phyloP scores from a whole-genome alignment of 176 grass and related monocot species.

The Triticum turgidum region DNA sequence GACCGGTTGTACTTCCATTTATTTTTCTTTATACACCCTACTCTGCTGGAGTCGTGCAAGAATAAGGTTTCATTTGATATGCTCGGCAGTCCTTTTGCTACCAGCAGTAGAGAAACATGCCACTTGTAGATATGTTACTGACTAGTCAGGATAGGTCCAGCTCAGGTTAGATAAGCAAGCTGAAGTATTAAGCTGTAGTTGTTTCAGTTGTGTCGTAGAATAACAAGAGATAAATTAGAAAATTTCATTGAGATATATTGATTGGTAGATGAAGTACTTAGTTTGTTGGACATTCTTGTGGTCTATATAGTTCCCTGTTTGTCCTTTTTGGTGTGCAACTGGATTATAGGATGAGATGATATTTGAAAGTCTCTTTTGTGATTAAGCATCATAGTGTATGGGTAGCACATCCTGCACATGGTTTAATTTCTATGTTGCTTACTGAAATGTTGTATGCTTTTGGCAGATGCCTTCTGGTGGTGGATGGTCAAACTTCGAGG shows the following conservation, averaged over 20 bases:
- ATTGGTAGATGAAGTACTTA: slow-evolving; percentile 8
- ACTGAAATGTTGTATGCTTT: slow-evolving; percentile 31
- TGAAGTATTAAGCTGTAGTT: slow-evolving; percentile 6
- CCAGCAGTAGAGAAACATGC: slow-evolving; percentile 15
- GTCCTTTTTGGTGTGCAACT: neutral
- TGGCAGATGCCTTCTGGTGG: slow-evolving; percentile 62
- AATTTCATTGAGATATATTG: neutral
- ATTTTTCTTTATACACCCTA: neutral
- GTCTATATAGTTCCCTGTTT: neutral
- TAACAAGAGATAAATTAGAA: neutral
- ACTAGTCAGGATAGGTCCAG: slow-evolving; percentile 10
- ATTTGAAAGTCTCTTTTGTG: neutral
- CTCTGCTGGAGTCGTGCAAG: neutral
- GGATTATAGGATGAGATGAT: neutral
- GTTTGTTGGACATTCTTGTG: neutral
- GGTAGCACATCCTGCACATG: slow-evolving; percentile 9
- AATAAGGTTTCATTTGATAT: slow-evolving; percentile 10
- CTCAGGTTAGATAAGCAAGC: slow-evolving; percentile 17
- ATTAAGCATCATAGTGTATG: slow-evolving; percentile 10
- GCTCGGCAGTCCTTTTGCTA: neutral
- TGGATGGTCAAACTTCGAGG: slow-evolving; percentile 92
- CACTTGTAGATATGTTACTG: neutral
- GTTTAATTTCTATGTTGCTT: slow-evolving; percentile 16
- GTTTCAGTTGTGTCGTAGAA: slow-evolving; percentile 9
- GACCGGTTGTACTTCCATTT: neutral